Percentiles rank a stretch among this genome's conserved stretches.
Conservation (phyloP, 1,139 yeast genomes). For the Pichia norvegensis region DNA sequence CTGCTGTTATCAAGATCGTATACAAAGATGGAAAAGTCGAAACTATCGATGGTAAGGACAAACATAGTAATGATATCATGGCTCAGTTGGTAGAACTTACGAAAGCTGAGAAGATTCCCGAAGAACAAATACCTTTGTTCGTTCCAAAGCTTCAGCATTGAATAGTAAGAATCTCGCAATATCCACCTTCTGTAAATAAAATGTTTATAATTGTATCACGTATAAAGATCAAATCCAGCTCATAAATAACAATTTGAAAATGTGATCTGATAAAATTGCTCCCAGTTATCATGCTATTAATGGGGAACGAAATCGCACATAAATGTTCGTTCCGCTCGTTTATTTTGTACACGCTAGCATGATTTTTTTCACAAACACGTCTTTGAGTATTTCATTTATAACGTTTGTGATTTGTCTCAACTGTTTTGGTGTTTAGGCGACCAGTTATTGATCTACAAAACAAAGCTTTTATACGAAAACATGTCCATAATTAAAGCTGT, state of each 20-base stretch:
- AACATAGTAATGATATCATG: conserved; percentile 34
- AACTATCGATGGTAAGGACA: conserved; percentile 33
- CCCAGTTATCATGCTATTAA: neutral
- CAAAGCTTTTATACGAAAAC: neutral
- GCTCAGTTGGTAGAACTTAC: conserved; percentile 30
- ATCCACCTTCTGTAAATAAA: neutral
- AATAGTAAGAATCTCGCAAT: neutral
- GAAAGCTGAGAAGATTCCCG: conserved; percentile 30
- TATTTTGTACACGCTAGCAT: neutral
- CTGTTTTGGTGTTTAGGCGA: neutral
- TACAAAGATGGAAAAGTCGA: conserved; percentile 30
- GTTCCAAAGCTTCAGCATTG: neutral
- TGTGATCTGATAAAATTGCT: neutral
- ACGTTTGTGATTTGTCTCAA: neutral
- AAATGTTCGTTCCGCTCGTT: neutral
- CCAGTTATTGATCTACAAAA: neutral
- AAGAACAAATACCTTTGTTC: conserved; percentile 23
- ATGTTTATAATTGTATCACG: neutral
- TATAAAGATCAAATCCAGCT: neutral
- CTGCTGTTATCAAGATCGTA: conserved; percentile 33
- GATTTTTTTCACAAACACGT: neutral
- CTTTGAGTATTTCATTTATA: neutral
- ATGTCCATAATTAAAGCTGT: conserved; percentile 25
- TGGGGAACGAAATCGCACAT: neutral
- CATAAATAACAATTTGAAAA: neutral